Base-by-base conservation (phyloP, 2,329 filamentous ascomycete species). In the Metarhizium humberi region DNA sequence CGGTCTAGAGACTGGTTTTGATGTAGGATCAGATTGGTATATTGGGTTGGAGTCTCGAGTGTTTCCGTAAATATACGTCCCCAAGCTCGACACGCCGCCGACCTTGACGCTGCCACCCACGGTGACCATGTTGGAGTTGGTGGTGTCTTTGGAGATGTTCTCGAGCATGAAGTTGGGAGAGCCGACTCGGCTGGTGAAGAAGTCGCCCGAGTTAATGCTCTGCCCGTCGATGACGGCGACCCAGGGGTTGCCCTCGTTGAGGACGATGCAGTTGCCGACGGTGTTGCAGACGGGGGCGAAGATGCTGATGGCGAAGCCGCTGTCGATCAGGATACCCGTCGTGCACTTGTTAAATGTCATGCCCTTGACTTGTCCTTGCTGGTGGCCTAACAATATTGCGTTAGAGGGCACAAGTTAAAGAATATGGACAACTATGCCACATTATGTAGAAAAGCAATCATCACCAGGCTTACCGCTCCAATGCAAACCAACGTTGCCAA, bases 321-420 rank as follows among this genome's bases (percentile, higher is more conserved):
- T 60, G 48, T 52, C 57, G 46, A 66, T 62, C 52, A 64, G 59
- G 57, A 66, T 59, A 13, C 61, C 73, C 4, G 74, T 62, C 0
- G 67, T 72, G 59, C 74, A 74, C 32, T 73, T 65, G 59, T 63
- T 73, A 55, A 76, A 75, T 59, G 73, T 69, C 20, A 76, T 72
- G 58, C 66, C 67, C 63, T 75, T 75, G 60, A 71, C 74, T 1
- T 72, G 60, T 2, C 71, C 72, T 52, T 75, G 74, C 56, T 75
- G 73, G 52, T 75, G 73, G 5, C 70, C 70, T 46, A 13, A 7
- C 32, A 11, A 34, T 34, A 34, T 11, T 34, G 32, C 32, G 10
- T 34, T 11, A 34, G 32, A 7, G 7, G 32, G 40, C 40, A 42
- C 13, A 18, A 6, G 6, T 42, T 13, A 18, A 14, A 25, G 40